Conservation (phyloP, 345 rosid species). For the Kernera saxatilis region DNA sequence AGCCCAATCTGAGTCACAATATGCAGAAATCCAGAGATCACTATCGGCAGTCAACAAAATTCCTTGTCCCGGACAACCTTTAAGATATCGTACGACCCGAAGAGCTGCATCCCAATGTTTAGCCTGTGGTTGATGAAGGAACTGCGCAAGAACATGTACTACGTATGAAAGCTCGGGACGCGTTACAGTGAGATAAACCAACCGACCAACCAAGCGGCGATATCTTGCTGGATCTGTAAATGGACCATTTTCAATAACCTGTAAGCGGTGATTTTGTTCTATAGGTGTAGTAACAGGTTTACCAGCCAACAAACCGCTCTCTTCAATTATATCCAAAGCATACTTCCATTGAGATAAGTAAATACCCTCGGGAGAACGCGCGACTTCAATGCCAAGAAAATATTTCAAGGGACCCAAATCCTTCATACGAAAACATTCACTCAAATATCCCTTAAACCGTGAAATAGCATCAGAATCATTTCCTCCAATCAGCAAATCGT, state of each 20-base stretch:
- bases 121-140: too few species aligned
- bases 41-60: not conserved
- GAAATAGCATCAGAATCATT: not conserved
- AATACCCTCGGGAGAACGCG: too few species aligned
- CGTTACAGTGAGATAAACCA: not conserved
- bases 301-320: not conserved
- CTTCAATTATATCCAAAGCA: not conserved
- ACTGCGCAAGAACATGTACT: not conserved
- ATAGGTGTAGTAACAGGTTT: not conserved
- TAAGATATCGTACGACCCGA: not conserved
- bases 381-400: too few species aligned
- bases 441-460: too few species aligned
- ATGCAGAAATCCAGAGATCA: not conserved
- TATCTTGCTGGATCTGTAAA: not conserved
- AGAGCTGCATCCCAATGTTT: not conserved
- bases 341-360: too few species aligned
- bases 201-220: not conserved
- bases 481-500: not conserved
- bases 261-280: not conserved
- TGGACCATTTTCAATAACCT: not conserved
- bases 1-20: not conserved
- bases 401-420: not conserved
- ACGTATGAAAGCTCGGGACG: not conserved
- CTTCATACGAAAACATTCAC: too few species aligned
- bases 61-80: not conserved